Evolutionary conservation across 805 yeast species (phyloP), one percentile per base, ranked within the genome.

Genomic region (Zygosaccharomyces siamensis): DNA sequence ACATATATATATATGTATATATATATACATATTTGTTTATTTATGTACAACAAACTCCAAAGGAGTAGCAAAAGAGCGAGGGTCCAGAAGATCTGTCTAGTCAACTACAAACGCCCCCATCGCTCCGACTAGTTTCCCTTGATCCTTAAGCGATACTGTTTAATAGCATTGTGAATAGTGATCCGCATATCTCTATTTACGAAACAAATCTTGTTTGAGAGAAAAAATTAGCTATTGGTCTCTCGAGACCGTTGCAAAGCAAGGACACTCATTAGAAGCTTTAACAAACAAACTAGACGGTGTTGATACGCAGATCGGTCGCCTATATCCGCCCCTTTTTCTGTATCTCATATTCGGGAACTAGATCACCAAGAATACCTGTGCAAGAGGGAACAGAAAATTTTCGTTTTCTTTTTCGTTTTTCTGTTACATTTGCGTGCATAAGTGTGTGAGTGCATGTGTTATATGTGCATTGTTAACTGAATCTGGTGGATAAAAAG

Each of bases 201-300:
- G 44, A 41, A 28, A 26, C 36, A 6, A 26, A 10, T 7, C 14
- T 30, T 41, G 24, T 28, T 33, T 41, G 36, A 30, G n/a, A 30
- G 33, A 28, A 30, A 18, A 41, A 41, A 30, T 21, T 33, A 24
- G 11, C 44, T 21, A 33, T 41, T 4, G 37, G 32, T 41, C 37
- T 41, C 37, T 41, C 44, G 44, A 30, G 35, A 41, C 44, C 44
- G 24, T 41, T 41, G 36, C 44, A 30, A 41, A 41, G 30, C 44
- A 41, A 41, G 36, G 26, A 41, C 44, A 6, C 8, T 33, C 37
- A 20, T 20, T 33, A 33, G 21, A 20, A 33, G 37, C 16, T 5
- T 33, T 4, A 33, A 33, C n/a, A 30, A n/a, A 14, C 23, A 16
- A 16, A n/a, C 16, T 10, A 14, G 37, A 18, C 7, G 16, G 37